Evolutionary conservation across 768 basidiomycete species (phyloP).

Genomic region (Mrakia hoshinonis): DNA sequence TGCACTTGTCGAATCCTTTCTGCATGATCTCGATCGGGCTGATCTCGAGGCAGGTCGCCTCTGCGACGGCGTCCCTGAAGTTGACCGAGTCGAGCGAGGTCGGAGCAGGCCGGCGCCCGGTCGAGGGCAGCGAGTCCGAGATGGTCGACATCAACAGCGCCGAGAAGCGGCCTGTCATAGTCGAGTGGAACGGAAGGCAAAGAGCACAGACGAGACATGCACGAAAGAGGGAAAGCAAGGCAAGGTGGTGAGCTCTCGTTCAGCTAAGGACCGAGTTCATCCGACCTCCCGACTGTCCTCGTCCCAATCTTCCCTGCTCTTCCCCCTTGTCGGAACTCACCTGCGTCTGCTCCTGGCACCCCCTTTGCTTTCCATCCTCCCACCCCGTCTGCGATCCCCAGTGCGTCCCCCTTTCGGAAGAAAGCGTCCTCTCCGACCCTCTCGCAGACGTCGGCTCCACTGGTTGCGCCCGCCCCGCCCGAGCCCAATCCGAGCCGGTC

Average conservation of each 20-base stretch:
- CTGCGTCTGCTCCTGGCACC: constrained; percentile 17
- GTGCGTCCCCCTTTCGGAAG: constrained; percentile 49
- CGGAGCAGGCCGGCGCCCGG: background rate
- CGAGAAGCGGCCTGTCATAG: constrained; percentile 14
- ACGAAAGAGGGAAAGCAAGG: background rate
- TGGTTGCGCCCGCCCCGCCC: background rate
- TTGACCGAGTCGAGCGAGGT: constrained; percentile 6
- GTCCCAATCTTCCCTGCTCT: too few relatives aligned
- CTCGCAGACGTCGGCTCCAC: constrained; percentile 28
- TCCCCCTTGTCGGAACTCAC: constrained; percentile 3
- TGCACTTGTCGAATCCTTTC: constrained; percentile 46
- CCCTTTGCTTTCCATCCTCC: constrained; percentile 61
- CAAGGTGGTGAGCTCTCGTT: background rate
- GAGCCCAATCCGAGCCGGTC: background rate
- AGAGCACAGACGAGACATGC: too few relatives aligned
- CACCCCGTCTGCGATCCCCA: constrained; percentile 93
- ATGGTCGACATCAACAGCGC: constrained; percentile 11
- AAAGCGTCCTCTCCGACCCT: constrained; percentile 84
- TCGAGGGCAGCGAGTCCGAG: background rate
- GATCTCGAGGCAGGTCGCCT: background rate
- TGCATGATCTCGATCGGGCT: constrained; percentile 45
- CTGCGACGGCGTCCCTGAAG: background rate
- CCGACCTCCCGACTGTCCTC: too few relatives aligned
- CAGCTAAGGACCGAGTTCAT: background rate
- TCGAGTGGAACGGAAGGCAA: background rate